Evolutionary conservation across 345 rosid genomes (phyloP).

Genomic region (Eucalyptus cloeziana): DNA sequence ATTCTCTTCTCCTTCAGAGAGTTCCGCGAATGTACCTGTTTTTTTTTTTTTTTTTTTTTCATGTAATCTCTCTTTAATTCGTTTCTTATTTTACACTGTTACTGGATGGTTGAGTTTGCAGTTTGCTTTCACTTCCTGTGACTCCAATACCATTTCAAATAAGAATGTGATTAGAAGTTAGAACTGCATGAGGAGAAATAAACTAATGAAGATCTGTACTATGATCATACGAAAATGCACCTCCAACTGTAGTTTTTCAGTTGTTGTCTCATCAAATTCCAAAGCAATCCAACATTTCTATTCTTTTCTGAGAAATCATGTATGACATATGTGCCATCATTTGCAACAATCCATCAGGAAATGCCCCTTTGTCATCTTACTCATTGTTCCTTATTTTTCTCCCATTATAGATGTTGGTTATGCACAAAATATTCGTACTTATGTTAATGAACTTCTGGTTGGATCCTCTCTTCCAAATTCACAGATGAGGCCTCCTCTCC

Average conservation of each 20-base stretch:
- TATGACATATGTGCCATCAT: background rate
- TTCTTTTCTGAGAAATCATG: background rate
- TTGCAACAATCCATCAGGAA: background rate
- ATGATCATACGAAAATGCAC: background rate
- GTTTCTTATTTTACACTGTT: background rate
- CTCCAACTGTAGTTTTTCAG: background rate
- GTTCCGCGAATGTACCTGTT: background rate
- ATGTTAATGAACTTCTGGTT: background rate
- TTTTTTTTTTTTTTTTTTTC: background rate
- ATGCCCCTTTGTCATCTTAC: background rate
- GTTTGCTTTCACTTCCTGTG: background rate
- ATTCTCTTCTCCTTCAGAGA: background rate
- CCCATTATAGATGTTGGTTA: background rate
- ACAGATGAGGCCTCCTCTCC: constrained; percentile 13
- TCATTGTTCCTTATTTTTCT: background rate
- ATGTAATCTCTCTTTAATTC: background rate
- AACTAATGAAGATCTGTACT: background rate
- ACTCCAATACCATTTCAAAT: background rate
- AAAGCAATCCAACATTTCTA: background rate
- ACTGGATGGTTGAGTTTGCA: background rate
- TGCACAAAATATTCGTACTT: background rate
- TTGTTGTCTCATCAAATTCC: background rate
- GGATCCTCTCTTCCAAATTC: background rate
- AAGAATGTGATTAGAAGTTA: background rate
- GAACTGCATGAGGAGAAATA: background rate